These are phyloP conservation scores for Lipomyces sp. DNA, from an alignment of 805 yeast species.

Conservation along the genomic window DNA sequence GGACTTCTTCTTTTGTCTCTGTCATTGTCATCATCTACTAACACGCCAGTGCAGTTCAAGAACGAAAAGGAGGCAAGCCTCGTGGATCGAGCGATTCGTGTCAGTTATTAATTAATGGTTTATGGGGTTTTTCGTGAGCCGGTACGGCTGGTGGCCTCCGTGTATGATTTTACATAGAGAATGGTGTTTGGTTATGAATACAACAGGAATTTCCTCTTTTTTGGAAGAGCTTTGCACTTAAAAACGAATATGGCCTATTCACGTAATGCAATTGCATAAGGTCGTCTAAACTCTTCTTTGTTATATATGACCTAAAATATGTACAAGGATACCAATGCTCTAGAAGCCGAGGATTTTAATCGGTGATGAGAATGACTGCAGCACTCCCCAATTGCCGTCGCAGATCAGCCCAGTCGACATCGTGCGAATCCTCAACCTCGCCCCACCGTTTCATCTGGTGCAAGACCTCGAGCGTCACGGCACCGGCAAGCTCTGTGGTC, in stretches of 20 bases:
- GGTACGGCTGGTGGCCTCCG: no score
- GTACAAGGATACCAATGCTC: neutral
- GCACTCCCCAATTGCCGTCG: conserved; percentile 79
- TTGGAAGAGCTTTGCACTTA: no score
- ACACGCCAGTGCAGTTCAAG: conserved; percentile 16
- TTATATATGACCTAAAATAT: neutral
- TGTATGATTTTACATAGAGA: no score
- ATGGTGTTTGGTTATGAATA: no score
- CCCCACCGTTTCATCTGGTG: conserved; percentile 94
- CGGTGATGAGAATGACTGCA: conserved; percentile 49
- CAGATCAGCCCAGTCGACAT: conserved; percentile 90
- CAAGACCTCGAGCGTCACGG: conserved; percentile 76
- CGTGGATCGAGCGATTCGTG: conserved; percentile 27
- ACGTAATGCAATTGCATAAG: no score
- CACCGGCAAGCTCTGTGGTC: conserved; percentile 63
- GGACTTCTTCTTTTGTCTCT: neutral
- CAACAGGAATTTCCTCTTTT: no score
- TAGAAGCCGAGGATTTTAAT: no score
- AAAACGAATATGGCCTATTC: no score
- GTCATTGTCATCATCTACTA: neutral
- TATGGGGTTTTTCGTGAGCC: conserved; percentile 14
- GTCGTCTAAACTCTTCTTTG: no score
- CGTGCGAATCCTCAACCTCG: conserved; percentile 97
- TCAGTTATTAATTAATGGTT: neutral
- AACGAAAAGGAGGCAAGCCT: conserved; percentile 33